These are phyloP conservation scores for Trichophyton benhamiae DNA, from an alignment of 2,329 filamentous ascomycete genomes.

Conservation along the genomic window DNA sequence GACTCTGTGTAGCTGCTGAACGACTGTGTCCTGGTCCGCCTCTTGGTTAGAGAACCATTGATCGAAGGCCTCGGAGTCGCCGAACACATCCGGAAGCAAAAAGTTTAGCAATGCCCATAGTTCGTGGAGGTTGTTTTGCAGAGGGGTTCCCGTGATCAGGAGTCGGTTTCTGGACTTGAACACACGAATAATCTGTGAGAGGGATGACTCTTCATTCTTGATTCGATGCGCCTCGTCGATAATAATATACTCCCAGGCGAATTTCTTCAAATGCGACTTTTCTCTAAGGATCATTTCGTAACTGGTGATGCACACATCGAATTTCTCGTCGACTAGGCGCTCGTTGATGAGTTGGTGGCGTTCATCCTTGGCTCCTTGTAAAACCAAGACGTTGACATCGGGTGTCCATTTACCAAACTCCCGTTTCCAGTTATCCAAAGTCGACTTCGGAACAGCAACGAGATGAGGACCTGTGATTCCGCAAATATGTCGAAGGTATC, in stretches of 20 bases:
- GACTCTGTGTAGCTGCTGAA: conserved; percentile 89
- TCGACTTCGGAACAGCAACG: conserved; percentile 88
- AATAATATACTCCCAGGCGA: conserved; percentile 99
- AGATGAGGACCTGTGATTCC: conserved; percentile 85
- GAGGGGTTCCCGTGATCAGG: conserved; percentile 87
- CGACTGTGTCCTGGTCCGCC: conserved; percentile 84
- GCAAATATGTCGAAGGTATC: conserved; percentile 83
- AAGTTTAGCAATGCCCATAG: conserved; percentile 97
- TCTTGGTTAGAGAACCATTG: conserved; percentile 93
- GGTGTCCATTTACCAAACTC: conserved; percentile 92
- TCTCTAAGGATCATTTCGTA: conserved; percentile 98
- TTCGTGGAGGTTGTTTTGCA: conserved; percentile 97
- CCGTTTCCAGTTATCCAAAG: conserved; percentile 94
- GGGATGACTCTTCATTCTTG: conserved; percentile 96
- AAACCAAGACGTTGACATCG: conserved; percentile 82
- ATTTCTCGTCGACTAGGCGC: conserved; percentile 82
- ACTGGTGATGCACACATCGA: conserved; percentile 95
- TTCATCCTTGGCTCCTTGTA: conserved; percentile 93
- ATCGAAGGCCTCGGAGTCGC: conserved; percentile 91
- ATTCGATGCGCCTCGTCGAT: conserved; percentile 97
- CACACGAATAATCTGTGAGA: conserved; percentile 89
- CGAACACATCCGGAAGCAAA: conserved; percentile 93
- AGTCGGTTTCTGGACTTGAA: conserved; percentile 93
- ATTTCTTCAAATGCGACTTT: conserved; percentile 89
- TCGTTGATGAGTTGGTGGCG: conserved; percentile 79